These are phyloP conservation scores for Luzula sylvatica DNA, from an alignment of 176 grass and related monocot species.

Conservation along the genomic window DNA sequence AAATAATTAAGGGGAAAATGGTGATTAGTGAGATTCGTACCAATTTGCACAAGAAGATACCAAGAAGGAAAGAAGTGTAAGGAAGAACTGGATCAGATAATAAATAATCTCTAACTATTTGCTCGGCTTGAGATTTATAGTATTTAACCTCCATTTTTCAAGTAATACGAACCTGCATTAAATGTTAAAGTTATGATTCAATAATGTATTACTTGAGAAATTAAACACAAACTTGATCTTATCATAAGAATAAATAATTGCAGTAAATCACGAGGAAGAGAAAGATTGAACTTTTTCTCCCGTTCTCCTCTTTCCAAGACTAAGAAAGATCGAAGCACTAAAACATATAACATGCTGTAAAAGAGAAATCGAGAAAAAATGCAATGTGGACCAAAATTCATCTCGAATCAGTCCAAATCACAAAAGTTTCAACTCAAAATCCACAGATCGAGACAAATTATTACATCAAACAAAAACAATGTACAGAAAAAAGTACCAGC, in stretches of 20 bases:
- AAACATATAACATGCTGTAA: not conserved
- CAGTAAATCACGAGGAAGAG: no score
- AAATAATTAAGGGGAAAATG: constrained; percentile 12
- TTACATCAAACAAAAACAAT: not conserved
- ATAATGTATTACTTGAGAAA: no score
- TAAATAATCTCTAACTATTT: constrained; percentile 76
- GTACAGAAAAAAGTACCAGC: constrained; percentile 2
- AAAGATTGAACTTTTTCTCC: not conserved
- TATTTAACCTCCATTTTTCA: constrained; percentile 45
- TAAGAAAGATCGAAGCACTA: not conserved
- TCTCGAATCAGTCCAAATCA: not conserved
- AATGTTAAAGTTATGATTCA: not conserved
- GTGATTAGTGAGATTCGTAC: no score
- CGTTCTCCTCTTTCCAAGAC: not conserved
- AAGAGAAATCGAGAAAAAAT: no score
- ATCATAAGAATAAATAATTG: no score
- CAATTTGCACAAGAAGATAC: constrained; percentile 92
- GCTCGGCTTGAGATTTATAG: constrained; percentile 63
- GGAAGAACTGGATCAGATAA: constrained; percentile 72
- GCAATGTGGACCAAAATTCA: constrained; percentile 3
- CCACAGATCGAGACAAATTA: not conserved
- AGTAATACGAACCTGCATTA: constrained; percentile 28
- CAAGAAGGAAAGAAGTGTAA: constrained; percentile 67
- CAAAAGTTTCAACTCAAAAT: not conserved
- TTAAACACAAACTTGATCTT: no score